phyloP scores from a whole-genome alignment of 2,329 filamentous ascomycete species.

The Elsinoe fawcettii region DNA sequence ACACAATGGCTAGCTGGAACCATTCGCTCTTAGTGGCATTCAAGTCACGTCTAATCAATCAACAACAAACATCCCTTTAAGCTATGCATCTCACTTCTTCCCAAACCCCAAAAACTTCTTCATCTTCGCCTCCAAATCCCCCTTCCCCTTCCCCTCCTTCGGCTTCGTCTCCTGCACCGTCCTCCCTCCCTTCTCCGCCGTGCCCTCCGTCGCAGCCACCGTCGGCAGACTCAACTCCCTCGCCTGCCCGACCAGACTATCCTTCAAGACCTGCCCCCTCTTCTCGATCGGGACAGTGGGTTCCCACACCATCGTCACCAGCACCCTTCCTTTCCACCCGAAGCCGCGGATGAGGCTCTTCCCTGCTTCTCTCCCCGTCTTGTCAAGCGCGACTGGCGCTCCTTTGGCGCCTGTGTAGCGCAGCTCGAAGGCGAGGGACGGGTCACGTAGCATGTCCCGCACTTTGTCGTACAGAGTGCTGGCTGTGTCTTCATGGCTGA shows the following conservation, averaged over 20 bases:
- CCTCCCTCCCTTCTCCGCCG: neutral
- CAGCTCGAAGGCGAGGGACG: constrained; percentile 62
- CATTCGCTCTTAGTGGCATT: neutral
- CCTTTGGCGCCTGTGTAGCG: constrained; percentile 53
- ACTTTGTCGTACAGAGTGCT: constrained; percentile 68
- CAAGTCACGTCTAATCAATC: neutral
- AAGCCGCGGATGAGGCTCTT: constrained; percentile 64
- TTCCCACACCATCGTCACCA: constrained; percentile 72
- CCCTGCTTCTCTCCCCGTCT: constrained; percentile 33
- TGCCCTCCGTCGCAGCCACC: constrained; percentile 18
- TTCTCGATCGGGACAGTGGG: constrained; percentile 51
- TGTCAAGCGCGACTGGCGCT: constrained; percentile 36
- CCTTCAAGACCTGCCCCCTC: constrained; percentile 53
- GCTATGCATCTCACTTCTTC: constrained; percentile 52
- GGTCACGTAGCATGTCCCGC: constrained; percentile 56
- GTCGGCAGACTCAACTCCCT: constrained; percentile 60
- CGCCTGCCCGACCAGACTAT: constrained; percentile 52
- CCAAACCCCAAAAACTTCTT: constrained; percentile 66
- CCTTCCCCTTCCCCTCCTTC: constrained; percentile 26
- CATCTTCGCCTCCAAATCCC: constrained; percentile 39
- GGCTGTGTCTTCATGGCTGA: constrained; percentile 61
- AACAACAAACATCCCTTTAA: neutral
- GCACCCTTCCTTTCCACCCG: constrained; percentile 60
- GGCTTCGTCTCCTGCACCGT: constrained; percentile 47
- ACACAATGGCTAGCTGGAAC: too few species aligned